Evolutionary conservation across 129 eudicot species (phyloP).

Genomic region (Flaveria ramosissima): DNA sequence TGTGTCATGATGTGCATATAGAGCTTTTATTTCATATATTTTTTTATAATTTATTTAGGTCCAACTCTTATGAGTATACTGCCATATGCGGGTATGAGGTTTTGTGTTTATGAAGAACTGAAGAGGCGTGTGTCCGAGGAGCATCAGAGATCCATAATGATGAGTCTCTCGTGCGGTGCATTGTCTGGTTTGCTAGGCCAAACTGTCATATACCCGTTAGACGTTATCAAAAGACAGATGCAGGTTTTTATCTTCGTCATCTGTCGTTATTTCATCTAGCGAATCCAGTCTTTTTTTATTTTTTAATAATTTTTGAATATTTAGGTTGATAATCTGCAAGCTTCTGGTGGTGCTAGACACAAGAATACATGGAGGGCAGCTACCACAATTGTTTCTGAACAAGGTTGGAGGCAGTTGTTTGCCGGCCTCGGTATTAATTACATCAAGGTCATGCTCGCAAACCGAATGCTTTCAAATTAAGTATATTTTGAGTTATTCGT

Average conservation of each 20-base stretch:
- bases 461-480: not conserved
- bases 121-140: slow-evolving; percentile 92
- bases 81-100: slow-evolving; percentile 96
- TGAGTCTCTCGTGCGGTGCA: slow-evolving; percentile 93
- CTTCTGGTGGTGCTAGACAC: slow-evolving; percentile 48
- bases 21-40: too few species aligned
- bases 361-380: slow-evolving; percentile 73
- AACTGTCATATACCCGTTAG: slow-evolving; percentile 92
- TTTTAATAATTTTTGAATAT: not conserved
- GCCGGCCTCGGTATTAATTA: slow-evolving; percentile 97
- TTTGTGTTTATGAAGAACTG: slow-evolving; percentile 85
- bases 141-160: slow-evolving; percentile 69
- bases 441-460: slow-evolving; percentile 53
- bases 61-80: slow-evolving; percentile 95
- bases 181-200: slow-evolving; percentile 66
- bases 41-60: slow-evolving; percentile 40
- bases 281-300: not conserved
- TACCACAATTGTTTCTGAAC: slow-evolving; percentile 55
- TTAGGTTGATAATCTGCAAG: slow-evolving; percentile 88
- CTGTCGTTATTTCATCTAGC: not conserved
- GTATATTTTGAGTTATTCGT: not conserved
- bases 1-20: too few species aligned
- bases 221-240: slow-evolving; percentile 97
- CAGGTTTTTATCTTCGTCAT: slow-evolving; percentile 52
- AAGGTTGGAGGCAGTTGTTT: slow-evolving; percentile 95